Evolutionary conservation across 768 basidiomycete species (phyloP).

Genomic region (Serpula lacrymans): DNA sequence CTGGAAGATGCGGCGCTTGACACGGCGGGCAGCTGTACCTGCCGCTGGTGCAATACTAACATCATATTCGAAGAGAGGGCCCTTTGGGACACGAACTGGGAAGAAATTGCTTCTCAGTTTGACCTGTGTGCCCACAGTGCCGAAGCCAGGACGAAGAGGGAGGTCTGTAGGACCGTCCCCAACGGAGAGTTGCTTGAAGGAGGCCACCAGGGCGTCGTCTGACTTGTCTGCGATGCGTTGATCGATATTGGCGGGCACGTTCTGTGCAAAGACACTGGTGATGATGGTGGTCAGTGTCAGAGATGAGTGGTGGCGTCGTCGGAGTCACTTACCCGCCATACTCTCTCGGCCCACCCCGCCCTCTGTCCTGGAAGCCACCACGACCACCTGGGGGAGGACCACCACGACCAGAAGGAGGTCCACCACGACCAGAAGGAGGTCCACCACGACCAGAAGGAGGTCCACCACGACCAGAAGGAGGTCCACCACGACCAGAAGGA

Average conservation of each 20-base stretch:
- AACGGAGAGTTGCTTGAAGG: conserved; percentile 24
- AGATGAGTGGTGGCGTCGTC: not conserved
- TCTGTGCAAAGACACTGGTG: conserved; percentile 38
- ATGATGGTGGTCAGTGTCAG: conserved; percentile 1
- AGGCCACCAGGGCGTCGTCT: conserved; percentile 41
- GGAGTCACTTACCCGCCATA: conserved; percentile 38
- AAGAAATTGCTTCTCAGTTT: conserved; percentile 55
- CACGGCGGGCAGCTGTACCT: conserved; percentile 31
- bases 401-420: too few relatives aligned
- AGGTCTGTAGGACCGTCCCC: conserved; percentile 25
- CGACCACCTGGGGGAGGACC: too few relatives aligned
- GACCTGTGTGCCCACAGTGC: conserved; percentile 38
- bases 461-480: too few relatives aligned
- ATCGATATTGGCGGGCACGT: conserved; percentile 45
- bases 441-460: too few relatives aligned
- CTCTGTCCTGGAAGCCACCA: conserved; percentile 20
- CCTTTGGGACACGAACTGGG: conserved; percentile 43
- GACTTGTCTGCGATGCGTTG: conserved; percentile 45
- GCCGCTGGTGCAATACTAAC: conserved; percentile 36
- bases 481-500: too few relatives aligned
- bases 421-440: too few relatives aligned
- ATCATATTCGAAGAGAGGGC: conserved; percentile 47
- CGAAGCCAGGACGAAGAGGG: conserved; percentile 49
- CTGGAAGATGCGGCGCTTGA: conserved; percentile 45
- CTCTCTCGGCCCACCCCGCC: conserved; percentile 27